Base-by-base conservation (phyloP, 805 yeast genomes). In the Yarrowia sp. region DNA sequence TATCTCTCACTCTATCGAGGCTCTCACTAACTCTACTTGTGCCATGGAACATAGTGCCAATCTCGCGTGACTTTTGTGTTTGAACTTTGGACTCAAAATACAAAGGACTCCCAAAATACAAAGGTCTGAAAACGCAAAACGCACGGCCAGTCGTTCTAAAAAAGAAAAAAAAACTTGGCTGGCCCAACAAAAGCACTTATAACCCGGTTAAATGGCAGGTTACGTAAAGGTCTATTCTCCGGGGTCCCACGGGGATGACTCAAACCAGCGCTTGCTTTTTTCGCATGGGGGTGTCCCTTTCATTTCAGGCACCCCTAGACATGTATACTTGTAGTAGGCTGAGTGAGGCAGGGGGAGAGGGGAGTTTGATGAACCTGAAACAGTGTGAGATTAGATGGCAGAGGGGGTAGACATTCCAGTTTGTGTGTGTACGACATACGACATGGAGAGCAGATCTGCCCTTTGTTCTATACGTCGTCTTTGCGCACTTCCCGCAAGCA, bases 11-110 rank as follows among this genome's bases (percentile, higher is more conserved):
- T 20, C 34, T 15, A 46, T 46, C 52, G 24, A 30, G 30, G 30
- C 30, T 7, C 30, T 24, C 30, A 24, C 14, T 43, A 15, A 46
- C 52, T 24, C 10, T 46, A 46, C 52, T 24, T 24, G 15, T 17
- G 2, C 36, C 24, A 14, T 24, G 15, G 14, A 43, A 15, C 9
- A 33, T 33, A 43, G 24, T 43, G 20, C 46, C 20, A 33, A 47
- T 47, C 53, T 47, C 53, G 53, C 53, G 53, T 47, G 53, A 47
- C 53, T 47, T 47, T 47, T 47, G 53, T 30, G 34, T 14, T 44
- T 24, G 13, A 36, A 36, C 38, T 36, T 36, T 36, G 30, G n/a
- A 24, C 30, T 7, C 30, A 24, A 24, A 24, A 24, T 24, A 24
- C 30, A 24, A 42, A 42, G 13, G n/a, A n/a, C 30, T 24, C 30